Evolutionary conservation across 148 eudicot species (phyloP).

Genomic region (Silene conica): DNA sequence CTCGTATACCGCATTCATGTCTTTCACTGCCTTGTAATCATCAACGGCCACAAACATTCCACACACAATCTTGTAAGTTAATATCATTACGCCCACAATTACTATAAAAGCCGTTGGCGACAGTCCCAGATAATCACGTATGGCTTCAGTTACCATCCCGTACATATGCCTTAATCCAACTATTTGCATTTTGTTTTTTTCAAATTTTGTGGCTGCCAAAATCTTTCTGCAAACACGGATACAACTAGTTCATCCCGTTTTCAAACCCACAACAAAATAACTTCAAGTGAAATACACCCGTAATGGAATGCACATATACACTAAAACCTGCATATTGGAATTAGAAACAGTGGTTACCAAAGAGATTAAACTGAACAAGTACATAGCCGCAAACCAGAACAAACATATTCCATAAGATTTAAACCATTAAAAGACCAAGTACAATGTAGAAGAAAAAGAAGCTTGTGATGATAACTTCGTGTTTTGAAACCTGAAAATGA

Average conservation of each 20-base stretch:
- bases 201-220: neutral
- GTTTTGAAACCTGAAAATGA: too few relatives aligned
- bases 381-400: neutral
- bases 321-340: neutral
- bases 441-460: neutral
- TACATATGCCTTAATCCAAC: conserved; percentile 3
- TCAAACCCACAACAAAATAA: neutral
- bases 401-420: neutral
- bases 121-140: conserved; percentile 54
- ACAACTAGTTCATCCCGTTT: neutral
- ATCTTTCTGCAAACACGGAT: conserved; percentile 2
- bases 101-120: conserved; percentile 64
- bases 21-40: conserved; percentile 44
- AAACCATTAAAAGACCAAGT: neutral
- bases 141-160: conserved; percentile 6
- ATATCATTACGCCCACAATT: conserved; percentile 37
- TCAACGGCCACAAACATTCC: conserved; percentile 58
- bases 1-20: conserved; percentile 32
- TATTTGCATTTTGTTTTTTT: neutral
- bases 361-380: neutral
- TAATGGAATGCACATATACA: neutral
- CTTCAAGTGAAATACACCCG: conserved; percentile 1
- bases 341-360: neutral
- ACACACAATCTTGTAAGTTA: conserved; percentile 71
- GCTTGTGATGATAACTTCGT: too few relatives aligned